phyloP scores from a whole-genome alignment of 2,329 filamentous ascomycete species.

The Aspergillus thermomutatus region DNA sequence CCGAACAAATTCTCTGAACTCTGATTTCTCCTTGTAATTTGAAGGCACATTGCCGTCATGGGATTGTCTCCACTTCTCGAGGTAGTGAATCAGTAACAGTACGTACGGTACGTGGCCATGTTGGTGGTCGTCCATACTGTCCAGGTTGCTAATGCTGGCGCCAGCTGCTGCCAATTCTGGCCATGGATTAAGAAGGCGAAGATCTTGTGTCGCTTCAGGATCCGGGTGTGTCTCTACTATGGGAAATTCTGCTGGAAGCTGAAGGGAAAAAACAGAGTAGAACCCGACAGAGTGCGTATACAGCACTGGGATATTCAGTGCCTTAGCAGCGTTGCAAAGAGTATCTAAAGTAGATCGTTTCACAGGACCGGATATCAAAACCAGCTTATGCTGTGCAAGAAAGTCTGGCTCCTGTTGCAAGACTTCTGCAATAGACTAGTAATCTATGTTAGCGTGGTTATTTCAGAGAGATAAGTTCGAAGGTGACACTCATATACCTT shows the following conservation, averaged over 20 bases:
- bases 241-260: slow-evolving; percentile 75
- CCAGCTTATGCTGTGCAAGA: slow-evolving; percentile 53
- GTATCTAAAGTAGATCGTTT: slow-evolving; percentile 49
- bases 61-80: slow-evolving; percentile 71
- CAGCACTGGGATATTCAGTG: slow-evolving; percentile 68
- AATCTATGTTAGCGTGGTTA: slow-evolving; percentile 6
- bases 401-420: slow-evolving; percentile 36
- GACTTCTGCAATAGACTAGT: slow-evolving; percentile 37
- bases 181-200: slow-evolving; percentile 84
- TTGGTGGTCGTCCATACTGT: slow-evolving; percentile 69
- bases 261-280: slow-evolving; percentile 82
- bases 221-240: slow-evolving; percentile 96
- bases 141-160: slow-evolving; percentile 62
- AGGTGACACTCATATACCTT: slow-evolving; percentile 43
- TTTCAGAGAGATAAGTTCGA: background rate
- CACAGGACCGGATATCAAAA: slow-evolving; percentile 60
- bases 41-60: slow-evolving; percentile 68
- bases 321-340: slow-evolving; percentile 50
- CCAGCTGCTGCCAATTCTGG: slow-evolving; percentile 70
- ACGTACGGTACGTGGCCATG: slow-evolving; percentile 92
- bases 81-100: slow-evolving; percentile 74
- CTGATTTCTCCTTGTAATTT: slow-evolving; percentile 80
- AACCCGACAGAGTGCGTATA: slow-evolving; percentile 88
- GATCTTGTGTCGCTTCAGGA: slow-evolving; percentile 75
- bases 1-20: slow-evolving; percentile 70